These are phyloP conservation scores for Marasmius sp. DNA, from an alignment of 1,284 basidiomycete species.

Conservation along the genomic window DNA sequence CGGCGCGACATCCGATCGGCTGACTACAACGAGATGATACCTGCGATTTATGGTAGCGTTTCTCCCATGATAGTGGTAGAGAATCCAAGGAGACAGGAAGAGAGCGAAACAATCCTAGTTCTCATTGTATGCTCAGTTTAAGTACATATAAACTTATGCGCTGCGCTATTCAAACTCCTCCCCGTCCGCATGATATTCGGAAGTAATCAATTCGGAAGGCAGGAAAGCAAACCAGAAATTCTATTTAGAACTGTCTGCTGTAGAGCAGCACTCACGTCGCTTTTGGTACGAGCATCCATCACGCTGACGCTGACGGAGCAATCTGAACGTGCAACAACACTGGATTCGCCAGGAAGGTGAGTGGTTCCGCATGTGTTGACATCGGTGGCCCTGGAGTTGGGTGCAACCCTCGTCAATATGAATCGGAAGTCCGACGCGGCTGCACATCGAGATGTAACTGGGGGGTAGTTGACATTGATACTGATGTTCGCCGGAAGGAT, in stretches of 20 bases:
- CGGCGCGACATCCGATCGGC: no score
- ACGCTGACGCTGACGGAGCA: constrained; percentile 50
- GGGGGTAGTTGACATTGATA: constrained; percentile 53
- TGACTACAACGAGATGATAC: no score
- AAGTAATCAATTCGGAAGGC: constrained; percentile 11
- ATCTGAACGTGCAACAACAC: constrained; percentile 32
- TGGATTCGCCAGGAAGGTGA: constrained; percentile 41
- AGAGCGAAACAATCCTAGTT: no score
- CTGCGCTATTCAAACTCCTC: no score
- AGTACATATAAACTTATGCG: no score
- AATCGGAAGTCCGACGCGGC: constrained; percentile 38
- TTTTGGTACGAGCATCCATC: constrained; percentile 41
- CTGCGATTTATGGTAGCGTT: no score
- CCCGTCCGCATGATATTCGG: background rate
- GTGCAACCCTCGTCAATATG: constrained; percentile 42
- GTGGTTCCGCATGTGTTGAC: constrained; percentile 41
- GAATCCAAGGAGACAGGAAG: no score
- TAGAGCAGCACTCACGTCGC: constrained; percentile 38
- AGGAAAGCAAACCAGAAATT: constrained; percentile 31
- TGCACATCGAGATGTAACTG: constrained; percentile 35
- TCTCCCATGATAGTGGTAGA: no score
- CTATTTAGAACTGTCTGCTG: constrained; percentile 40
- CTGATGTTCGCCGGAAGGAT: constrained; percentile 40
- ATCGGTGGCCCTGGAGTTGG: constrained; percentile 31
- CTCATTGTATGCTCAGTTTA: no score